Base-by-base conservation (phyloP, 2,329 filamentous ascomycete species). In the Fusarium sarcochroum region DNA sequence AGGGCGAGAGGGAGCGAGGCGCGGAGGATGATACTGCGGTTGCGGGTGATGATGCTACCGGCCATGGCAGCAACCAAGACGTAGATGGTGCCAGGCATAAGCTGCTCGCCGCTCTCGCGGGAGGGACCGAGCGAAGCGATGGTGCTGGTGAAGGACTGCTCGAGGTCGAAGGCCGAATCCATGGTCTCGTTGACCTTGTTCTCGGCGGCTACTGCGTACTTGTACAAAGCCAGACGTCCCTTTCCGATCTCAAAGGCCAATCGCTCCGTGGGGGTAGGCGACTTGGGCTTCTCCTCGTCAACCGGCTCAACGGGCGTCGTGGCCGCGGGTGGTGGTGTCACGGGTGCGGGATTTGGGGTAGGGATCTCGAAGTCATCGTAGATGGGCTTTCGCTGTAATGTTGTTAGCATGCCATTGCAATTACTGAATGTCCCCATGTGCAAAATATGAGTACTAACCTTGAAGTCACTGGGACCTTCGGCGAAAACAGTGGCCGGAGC, bases 21-120 rank as follows among this genome's bases (percentile, higher is more conserved):
- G 71, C 96, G 90, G 54, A 99, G 83, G 66, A 97, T 79, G 67
- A 98, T 86, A 80, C 92, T 94, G 73, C 95, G 90, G 84, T 97
- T 97, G 68, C 95, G 90, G 56, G 93, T 89, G 56, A 98, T 84
- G 78, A 99, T 98, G 80, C 90, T 94, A 73, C 95, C 96, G 35
- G 96, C 93, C 94, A 99, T 98, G 74, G 93, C 90, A 41, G 94
- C 91, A 47, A 99, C 94, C 30, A 98, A 87, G 46, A 98, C 94
- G 82, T 98, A 98, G 72, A 98, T 89, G 62, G 90, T 86, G 25
- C 95, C 95, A 34, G 96, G 96, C 81, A 98, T 90, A 58, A 99
- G 87, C 77, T 90, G 90, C 85, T 99, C 96, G 78, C 92, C 93
- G 63, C 90, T 93, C 81, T 95, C 91, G 75, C 90, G 91, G 37